These are phyloP conservation scores for Verticillium albo-atrum DNA, from an alignment of 2,329 filamentous ascomycete genomes.

Conservation along the genomic window DNA sequence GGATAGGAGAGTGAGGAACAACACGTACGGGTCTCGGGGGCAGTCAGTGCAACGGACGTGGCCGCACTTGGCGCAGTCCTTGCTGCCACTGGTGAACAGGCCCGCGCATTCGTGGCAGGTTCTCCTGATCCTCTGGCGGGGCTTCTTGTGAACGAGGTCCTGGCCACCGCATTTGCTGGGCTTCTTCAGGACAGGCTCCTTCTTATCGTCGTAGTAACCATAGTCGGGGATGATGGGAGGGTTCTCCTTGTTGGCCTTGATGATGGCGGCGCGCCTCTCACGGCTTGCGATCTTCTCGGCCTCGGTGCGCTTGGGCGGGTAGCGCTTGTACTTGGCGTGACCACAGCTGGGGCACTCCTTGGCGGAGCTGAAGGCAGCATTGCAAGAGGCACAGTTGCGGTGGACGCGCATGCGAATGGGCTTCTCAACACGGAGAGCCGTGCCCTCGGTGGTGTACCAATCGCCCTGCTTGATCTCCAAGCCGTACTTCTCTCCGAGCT, in stretches of 20 bases:
- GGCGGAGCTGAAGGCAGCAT: slow-evolving; percentile 65
- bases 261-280: slow-evolving; percentile 41
- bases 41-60: slow-evolving; percentile 78
- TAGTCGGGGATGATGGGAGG: slow-evolving; percentile 48
- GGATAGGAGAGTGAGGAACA: background rate
- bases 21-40: slow-evolving; percentile 70
- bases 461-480: slow-evolving; percentile 50
- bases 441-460: slow-evolving; percentile 48
- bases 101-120: slow-evolving; percentile 71
- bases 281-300: slow-evolving; percentile 49
- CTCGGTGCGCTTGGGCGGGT: slow-evolving; percentile 62
- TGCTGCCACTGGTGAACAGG: slow-evolving; percentile 54
- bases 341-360: slow-evolving; percentile 74
- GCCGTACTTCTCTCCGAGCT: slow-evolving; percentile 50
- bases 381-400: slow-evolving; percentile 77
- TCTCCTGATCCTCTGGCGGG: slow-evolving; percentile 68
- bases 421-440: slow-evolving; percentile 64
- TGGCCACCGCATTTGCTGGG: slow-evolving; percentile 63
- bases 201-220: slow-evolving; percentile 36
- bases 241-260: slow-evolving; percentile 55
- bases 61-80: slow-evolving; percentile 62
- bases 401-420: slow-evolving; percentile 74
- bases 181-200: slow-evolving; percentile 53
- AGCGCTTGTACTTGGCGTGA: slow-evolving; percentile 74
- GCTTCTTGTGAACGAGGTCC: slow-evolving; percentile 67